Base-by-base conservation (phyloP, 2,329 filamentous ascomycete genomes). In the Colletotrichum sp. region DNA sequence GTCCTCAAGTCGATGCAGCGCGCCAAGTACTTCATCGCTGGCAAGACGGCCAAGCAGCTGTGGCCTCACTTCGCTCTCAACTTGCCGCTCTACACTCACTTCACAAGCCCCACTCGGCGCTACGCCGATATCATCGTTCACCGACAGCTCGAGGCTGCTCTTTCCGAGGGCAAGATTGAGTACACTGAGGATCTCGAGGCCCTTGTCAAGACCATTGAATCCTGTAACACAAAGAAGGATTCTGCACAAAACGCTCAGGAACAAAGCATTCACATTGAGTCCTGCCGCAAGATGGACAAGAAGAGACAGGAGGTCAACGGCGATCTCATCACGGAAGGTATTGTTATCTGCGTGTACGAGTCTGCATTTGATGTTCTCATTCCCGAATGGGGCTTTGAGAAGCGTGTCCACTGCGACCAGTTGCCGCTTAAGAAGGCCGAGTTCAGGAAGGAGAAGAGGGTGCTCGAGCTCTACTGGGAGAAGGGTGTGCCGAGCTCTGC, bases 171-270 rank as follows among this genome's bases (percentile, higher is more conserved):
- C 78, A 91, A 93, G 77, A 90, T 95, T 64, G 96, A 98, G 81
- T 98, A 97, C 84, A 93, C 88, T 6, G 97, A 99, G 79, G 97
- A 99, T 77, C 85, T 97, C 76, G 97, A 99, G 83, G 93, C 90
- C 73, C 89, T 99, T 57, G 93, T 93, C 81, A 99, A 99, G 92
- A 98, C 95, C 67, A 95, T 96, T 10, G 97, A 99, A 85, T 92
- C 95, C 80, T 98, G 95, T 90, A 99, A 99, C 88, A 98, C 95
- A 83, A 99, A 99, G 93, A 99, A 99, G 86, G 97, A 99, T 83
- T 99, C 96, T 14, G 96, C 97, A 2, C 96, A 98, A 87, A 97
- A 95, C 82, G 97, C 97, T 16, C 97, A 99, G 85, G 97, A 99
- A 85, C 97, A 99, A 87, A 99, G 97, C 85, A 96, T 99, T 66